Base-by-base conservation (phyloP, 495 filamentous ascomycete genomes). In the Staphylotrichum tortipilum region DNA sequence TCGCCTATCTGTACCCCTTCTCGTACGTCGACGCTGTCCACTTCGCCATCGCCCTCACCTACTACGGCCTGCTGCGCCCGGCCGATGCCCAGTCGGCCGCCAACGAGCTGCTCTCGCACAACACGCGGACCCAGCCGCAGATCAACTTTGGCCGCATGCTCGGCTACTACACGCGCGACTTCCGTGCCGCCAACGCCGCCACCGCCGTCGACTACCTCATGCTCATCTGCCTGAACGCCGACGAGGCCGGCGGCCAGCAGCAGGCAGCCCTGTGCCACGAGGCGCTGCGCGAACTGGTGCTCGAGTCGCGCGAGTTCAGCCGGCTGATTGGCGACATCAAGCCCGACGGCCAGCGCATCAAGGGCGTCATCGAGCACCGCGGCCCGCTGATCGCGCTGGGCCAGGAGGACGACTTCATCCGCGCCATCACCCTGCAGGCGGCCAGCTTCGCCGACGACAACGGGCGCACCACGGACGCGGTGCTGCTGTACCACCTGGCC, bases 231-330 rank as follows among this genome's bases (percentile, higher is more conserved):
- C 81, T 99, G 42, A 96, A 97, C 59, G 78, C 83, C 29, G 94
- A 95, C 66, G 75, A 95, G 26, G 78, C 17, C 80, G 73, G 82
- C 28, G 91, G 90, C 52, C 82, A 79, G 50, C 79, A 80, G 12
- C 92, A 97, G 62, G 77, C 84, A 29, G 73, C 78, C 1, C 77
- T 96, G 34, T 97, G 91, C 66, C 87, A 96, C 63, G 88, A 94
- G 62, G 89, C 90, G 17, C 74, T 99, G 48, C 85, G 89, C n/a
- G 92, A 97, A 62, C 85, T 95, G 45, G 86, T 95, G 31, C 75
- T 99, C 17, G 92, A 97, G 68, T 94, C 86, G 10, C 77, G 90
- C 47, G 92, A 97, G 62, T 97, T 95, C 62, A 89, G 90, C 53
- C 85, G 86, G 54, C 75, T 99, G 18, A 83, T 99, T 43, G 92